These are phyloP conservation scores for Penicillium soppii DNA, from an alignment of 495 filamentous ascomycete genomes.

Conservation along the genomic window DNA sequence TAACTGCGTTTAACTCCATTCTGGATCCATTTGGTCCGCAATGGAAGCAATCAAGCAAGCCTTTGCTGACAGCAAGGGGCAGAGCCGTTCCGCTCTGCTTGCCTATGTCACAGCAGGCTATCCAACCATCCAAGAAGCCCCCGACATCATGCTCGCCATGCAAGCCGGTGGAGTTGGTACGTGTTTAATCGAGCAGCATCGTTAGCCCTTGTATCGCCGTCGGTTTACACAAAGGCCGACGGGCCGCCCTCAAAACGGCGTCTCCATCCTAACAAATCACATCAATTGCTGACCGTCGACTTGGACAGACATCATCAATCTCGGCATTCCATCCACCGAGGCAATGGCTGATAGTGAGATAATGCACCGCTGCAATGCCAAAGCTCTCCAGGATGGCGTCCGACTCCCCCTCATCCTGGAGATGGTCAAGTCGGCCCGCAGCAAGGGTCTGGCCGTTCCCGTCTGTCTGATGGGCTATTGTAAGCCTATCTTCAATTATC, in stretches of 20 bases:
- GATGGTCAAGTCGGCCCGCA: conserved; percentile 73
- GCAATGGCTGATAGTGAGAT: conserved; percentile 91
- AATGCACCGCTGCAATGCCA: conserved; percentile 83
- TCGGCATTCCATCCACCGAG: conserved; percentile 89
- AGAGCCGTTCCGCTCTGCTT: conserved; percentile 61
- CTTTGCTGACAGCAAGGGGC: conserved; percentile 71
- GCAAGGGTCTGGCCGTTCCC: conserved; percentile 71
- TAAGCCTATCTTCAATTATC: conserved; percentile 85
- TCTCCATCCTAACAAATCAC: no score
- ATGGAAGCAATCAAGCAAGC: conserved; percentile 72
- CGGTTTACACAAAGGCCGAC: no score
- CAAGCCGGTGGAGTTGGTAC: conserved; percentile 81
- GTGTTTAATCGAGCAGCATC: no score
- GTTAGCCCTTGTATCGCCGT: no score
- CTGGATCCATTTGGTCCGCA: no score
- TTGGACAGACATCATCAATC: conserved; percentile 41
- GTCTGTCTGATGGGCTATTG: conserved; percentile 97
- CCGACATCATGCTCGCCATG: conserved; percentile 77
- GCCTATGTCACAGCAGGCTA: conserved; percentile 91
- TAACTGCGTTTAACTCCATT: no score
- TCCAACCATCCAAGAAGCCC: conserved; percentile 66
- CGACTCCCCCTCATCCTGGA: conserved; percentile 71
- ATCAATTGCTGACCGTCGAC: no score
- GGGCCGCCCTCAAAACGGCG: no score
- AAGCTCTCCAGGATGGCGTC: conserved; percentile 83